These are phyloP conservation scores for Cokeromyces recurvatus DNA, from an alignment of 371 early-diverging fungal genomes.

Conservation along the genomic window DNA sequence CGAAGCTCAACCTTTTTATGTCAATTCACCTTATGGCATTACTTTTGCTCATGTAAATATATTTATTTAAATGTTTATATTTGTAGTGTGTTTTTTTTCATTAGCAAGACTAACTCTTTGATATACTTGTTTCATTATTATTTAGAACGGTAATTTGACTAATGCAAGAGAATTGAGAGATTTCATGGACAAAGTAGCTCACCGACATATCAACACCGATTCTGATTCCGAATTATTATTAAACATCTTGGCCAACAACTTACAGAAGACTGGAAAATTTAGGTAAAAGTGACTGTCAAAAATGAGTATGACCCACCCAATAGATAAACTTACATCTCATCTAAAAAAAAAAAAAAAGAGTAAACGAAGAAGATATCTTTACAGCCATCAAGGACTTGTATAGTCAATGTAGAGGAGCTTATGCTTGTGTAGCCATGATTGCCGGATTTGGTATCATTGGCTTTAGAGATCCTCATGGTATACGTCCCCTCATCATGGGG, in stretches of 20 bases:
- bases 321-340: constrained; percentile 8
- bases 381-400: constrained; percentile 83
- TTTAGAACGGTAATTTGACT: constrained; percentile 93
- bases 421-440: constrained; percentile 94
- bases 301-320: background rate
- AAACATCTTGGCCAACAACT: constrained; percentile 91
- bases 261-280: constrained; percentile 92
- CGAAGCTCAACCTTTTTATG: constrained; percentile 98
- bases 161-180: constrained; percentile 84
- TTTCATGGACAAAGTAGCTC: constrained; percentile 88
- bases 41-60: constrained; percentile 88
- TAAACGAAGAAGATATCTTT: constrained; percentile 96
- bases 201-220: constrained; percentile 98
- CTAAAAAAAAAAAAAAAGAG: constrained; percentile 38
- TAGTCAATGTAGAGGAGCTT: constrained; percentile 84
- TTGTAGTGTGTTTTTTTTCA: background rate
- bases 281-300: constrained; percentile 45
- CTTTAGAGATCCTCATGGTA: constrained; percentile 94
- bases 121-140: no score
- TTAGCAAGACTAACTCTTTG: no score
- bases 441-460: constrained; percentile 90
- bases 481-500: constrained; percentile 92
- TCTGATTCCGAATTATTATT: constrained; percentile 96
- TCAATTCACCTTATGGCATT: constrained; percentile 97
- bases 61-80: background rate